Evolutionary conservation across 2,329 filamentous ascomycete species (phyloP).

Genomic region (Clarireedia paspali): DNA sequence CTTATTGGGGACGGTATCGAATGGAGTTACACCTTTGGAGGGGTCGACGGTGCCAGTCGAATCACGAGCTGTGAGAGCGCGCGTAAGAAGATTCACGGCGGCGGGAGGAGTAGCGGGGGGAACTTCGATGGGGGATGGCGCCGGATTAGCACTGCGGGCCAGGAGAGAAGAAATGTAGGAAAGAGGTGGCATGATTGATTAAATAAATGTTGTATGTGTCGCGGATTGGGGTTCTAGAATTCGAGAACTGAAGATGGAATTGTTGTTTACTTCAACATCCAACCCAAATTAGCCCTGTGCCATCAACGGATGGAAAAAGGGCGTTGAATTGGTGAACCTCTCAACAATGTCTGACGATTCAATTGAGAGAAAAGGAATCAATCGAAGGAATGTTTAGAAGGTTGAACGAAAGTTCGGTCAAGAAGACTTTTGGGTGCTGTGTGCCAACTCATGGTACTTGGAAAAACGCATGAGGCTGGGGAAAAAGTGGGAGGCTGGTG

Average conservation of each 20-base stretch:
- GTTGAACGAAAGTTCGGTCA: not conserved
- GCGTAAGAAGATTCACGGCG: not conserved
- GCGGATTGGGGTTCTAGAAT: not conserved
- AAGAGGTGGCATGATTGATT: constrained; percentile 24
- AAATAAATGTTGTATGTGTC: not conserved
- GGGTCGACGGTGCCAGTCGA: constrained; percentile 30
- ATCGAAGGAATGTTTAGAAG: not conserved
- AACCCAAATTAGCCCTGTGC: constrained; percentile 1
- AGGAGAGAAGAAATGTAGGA: constrained; percentile 19
- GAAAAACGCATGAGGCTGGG: constrained; percentile 9
- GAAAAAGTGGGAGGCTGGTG: constrained; percentile 8
- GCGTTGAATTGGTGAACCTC: not conserved
- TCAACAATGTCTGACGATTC: not conserved
- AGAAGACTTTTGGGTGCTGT: not conserved
- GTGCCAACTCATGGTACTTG: constrained; percentile 4
- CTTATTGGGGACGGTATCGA: constrained; percentile 46
- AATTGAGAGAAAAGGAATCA: not conserved
- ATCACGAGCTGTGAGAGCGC: constrained; percentile 12
- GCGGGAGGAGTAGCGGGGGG: not conserved
- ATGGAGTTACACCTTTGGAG: constrained; percentile 42
- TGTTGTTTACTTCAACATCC: constrained; percentile 4
- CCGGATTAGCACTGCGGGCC: constrained; percentile 12
- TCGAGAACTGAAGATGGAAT: not conserved
- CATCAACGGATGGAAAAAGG: not conserved
- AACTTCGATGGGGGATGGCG: constrained; percentile 1